Evolutionary conservation across 768 basidiomycete genomes (phyloP), one percentile per base, ranked within the genome.

Genomic region (Lyophyllum shimeji): DNA sequence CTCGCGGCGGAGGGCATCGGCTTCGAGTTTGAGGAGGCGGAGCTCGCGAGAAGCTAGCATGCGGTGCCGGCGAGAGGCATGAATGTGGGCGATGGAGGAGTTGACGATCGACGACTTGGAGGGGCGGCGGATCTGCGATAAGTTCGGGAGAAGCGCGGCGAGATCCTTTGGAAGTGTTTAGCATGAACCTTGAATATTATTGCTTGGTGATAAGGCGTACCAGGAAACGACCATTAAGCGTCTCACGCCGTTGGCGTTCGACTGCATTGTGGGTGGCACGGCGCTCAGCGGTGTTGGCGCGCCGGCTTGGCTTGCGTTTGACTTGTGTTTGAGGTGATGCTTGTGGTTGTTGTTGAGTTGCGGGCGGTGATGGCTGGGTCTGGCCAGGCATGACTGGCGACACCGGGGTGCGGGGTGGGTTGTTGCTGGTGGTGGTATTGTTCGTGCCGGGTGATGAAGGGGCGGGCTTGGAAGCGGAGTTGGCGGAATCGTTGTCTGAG

Each of bases 41-140:
- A 97, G 80, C 68, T 95, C 90, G 59, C 87, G 83, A 8, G 91
- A 82, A 15, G 93, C 93, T 59, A 94, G 79, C 18, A 87, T 74
- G 40, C 64, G 58, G 37, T 65, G 64, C n/a, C 64, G 53, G 8
- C 92, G 85, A 39, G 90, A 89, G 20, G 88, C 82, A 65, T 90
- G 87, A 58, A 95, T 85, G 66, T 93, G 90, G 1, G 93, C 86
- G 69, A 98, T 97, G 44, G 89, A 91, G 31, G 90, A 93, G 72
- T 97, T 97, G 72, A 99, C 95, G 71, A 98, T 98, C 58, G 91
- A 89, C 3, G 92, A 92, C 74, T 99, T 99, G 69, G 91, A 94
- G 0, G 97, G 97, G 27, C 96, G 86, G 60, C 95, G 88, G 70
- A 94, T 90, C 66, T 91, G 84, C 11, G 90, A 89, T 53, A 97